Percentiles rank a stretch among this genome's conserved stretches.
These are phyloP conservation scores for Friedmanniomyces simplex DNA, from an alignment of 495 filamentous ascomycete genomes.

Conservation along the genomic window DNA sequence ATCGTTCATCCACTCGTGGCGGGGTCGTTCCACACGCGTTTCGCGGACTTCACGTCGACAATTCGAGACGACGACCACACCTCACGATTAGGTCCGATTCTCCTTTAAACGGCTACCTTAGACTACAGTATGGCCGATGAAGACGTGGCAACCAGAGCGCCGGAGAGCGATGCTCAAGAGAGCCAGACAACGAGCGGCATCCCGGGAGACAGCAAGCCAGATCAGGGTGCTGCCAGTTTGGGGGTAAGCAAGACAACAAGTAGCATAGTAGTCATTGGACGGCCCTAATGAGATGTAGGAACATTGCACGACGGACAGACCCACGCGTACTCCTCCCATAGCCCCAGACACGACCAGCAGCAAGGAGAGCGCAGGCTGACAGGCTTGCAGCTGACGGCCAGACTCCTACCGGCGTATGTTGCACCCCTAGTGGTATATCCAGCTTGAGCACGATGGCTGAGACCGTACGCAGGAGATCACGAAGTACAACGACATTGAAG, in stretches of 20 bases:
- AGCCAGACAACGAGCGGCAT: conserved; percentile 34
- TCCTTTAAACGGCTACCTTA: too few species aligned
- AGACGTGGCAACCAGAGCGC: conserved; percentile 55
- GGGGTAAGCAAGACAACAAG: conserved; percentile 28
- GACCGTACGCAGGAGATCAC: conserved; percentile 12
- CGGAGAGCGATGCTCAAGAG: conserved; percentile 51
- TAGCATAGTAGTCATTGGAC: not conserved
- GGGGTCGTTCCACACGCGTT: too few species aligned
- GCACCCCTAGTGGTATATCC: not conserved
- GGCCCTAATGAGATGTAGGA: conserved; percentile 33
- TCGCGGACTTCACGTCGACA: too few species aligned
- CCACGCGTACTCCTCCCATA: conserved; percentile 44
- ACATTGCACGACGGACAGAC: conserved; percentile 58
- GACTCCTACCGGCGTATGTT: conserved; percentile 39
- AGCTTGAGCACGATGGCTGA: too few species aligned
- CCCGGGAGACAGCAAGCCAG: conserved; percentile 35
- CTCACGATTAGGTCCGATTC: too few species aligned
- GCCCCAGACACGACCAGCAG: conserved; percentile 13
- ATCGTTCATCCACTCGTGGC: too few species aligned
- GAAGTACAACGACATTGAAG: conserved; percentile 31
- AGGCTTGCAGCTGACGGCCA: conserved; percentile 31
- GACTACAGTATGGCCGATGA: conserved; percentile 62
- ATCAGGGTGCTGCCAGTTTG: conserved; percentile 41
- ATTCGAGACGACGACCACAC: too few species aligned
- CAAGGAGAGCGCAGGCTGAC: conserved; percentile 20